Percentiles rank a stretch among this genome's conserved stretches.
phyloP scores from a whole-genome alignment of 139 green algal genomes.

The Microglena sp. region DNA sequence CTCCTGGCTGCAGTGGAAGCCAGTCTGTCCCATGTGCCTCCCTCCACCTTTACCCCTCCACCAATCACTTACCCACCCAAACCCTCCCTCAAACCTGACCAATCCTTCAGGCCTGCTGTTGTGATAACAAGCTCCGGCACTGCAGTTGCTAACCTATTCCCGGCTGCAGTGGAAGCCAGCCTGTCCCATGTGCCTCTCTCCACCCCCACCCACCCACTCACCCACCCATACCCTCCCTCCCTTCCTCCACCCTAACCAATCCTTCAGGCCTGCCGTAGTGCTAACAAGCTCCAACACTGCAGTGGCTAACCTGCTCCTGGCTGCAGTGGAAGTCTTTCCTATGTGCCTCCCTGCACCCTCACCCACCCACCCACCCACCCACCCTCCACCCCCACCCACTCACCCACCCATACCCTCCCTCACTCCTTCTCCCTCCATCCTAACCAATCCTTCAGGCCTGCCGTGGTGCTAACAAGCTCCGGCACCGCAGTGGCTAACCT shows the following conservation, averaged over 20 bases:
- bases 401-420: no score
- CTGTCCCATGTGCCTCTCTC: constrained; percentile 72
- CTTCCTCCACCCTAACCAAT: no score
- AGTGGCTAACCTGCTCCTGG: constrained; percentile 92
- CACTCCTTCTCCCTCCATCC: no score
- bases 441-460: constrained; percentile 14
- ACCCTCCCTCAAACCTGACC: not conserved
- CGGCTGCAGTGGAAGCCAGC: constrained; percentile 83
- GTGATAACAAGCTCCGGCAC: constrained; percentile 74
- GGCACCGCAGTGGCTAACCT: constrained; percentile 97
- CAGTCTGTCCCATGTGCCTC: constrained; percentile 59
- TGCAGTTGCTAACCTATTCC: constrained; percentile 94
- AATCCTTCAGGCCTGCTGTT: not conserved
- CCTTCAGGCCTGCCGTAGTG: no score
- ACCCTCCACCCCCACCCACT: no score
- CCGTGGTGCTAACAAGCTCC: constrained; percentile 53
- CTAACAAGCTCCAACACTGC: constrained; percentile 88
- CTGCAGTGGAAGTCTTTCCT: constrained; percentile 84
- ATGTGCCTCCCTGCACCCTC: no score
- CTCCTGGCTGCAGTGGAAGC: constrained; percentile 91
- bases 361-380: no score
- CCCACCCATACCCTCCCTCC: no score
- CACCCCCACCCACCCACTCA: no score
- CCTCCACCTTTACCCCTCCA: not conserved
- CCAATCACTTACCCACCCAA: not conserved